Evolutionary conservation across 2,329 filamentous ascomycete species (phyloP).

Genomic region (Juglanconis sp.): DNA sequence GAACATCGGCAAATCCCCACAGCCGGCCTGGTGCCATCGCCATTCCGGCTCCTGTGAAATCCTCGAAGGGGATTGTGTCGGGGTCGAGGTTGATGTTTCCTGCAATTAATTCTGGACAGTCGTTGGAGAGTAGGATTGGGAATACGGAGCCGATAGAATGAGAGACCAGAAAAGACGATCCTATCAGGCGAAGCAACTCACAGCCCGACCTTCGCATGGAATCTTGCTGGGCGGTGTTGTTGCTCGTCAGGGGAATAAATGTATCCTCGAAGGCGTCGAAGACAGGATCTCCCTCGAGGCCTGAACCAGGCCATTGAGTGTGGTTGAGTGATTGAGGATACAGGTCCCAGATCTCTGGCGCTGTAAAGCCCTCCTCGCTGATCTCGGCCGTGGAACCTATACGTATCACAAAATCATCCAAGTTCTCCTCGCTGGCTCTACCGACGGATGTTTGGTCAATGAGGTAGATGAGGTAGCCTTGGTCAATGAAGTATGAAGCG

Average conservation of each 20-base stretch:
- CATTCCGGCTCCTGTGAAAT: slow-evolving; percentile 2
- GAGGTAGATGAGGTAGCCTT: slow-evolving; percentile 38
- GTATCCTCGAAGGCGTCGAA: slow-evolving; percentile 48
- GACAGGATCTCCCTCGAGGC: slow-evolving; percentile 35
- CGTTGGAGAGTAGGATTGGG: slow-evolving; percentile 26
- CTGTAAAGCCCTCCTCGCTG: slow-evolving; percentile 26
- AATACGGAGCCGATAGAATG: slow-evolving; percentile 20
- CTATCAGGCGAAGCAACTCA: slow-evolving; percentile 23
- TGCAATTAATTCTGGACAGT: slow-evolving; percentile 26
- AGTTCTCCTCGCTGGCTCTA: slow-evolving; percentile 28
- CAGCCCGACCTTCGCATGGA: slow-evolving; percentile 24
- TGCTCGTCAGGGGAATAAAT: slow-evolving; percentile 33
- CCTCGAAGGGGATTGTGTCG: slow-evolving; percentile 25
- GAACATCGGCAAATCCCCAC: slow-evolving; percentile 27
- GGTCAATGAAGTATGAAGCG: slow-evolving; percentile 37
- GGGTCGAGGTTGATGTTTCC: slow-evolving; percentile 30
- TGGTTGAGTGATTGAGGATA: slow-evolving; percentile 31
- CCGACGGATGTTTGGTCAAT: slow-evolving; percentile 34
- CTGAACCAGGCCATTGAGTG: slow-evolving; percentile 31
- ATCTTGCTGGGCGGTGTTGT: slow-evolving; percentile 20
- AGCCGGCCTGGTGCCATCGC: background rate
- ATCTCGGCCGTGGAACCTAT: slow-evolving; percentile 25
- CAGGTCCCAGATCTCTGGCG: slow-evolving; percentile 22
- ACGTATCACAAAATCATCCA: slow-evolving; percentile 25
- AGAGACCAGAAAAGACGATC: slow-evolving; percentile 28